These are phyloP conservation scores for Ceratobasidium sp. DNA, from an alignment of 1,284 basidiomycete species.

Conservation along the genomic window DNA sequence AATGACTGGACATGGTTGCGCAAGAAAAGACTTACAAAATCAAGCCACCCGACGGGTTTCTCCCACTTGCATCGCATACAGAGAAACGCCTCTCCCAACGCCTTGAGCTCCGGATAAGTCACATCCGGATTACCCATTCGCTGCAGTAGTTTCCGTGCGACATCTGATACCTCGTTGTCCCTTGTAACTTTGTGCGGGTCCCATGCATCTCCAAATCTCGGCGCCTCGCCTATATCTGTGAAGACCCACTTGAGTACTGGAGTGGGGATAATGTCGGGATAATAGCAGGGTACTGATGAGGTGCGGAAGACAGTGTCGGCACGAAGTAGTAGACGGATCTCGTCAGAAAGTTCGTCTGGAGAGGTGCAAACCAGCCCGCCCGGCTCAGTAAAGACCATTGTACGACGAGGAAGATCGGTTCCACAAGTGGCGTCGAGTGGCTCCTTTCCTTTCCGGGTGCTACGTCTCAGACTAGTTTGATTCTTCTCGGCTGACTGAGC, in stretches of 20 bases:
- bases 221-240: too few species aligned
- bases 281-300: not conserved
- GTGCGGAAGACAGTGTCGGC: constrained; percentile 4
- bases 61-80: not conserved
- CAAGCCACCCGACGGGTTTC: not conserved
- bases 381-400: not conserved
- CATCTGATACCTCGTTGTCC: not conserved
- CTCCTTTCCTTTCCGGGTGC: not conserved
- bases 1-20: not conserved
- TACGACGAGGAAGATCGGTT: not conserved
- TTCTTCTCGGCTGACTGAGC: too few species aligned
- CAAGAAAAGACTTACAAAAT: not conserved
- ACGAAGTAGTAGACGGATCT: constrained; percentile 3
- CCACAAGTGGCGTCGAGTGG: not conserved
- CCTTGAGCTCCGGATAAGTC: constrained; percentile 4
- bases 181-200: not conserved
- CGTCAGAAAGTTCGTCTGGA: constrained; percentile 1
- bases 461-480: not conserved
- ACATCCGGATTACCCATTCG: not conserved
- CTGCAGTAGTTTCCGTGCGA: not conserved
- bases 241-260: not conserved
- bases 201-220: not conserved
- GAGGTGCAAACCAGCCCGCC: not conserved
- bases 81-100: not conserved
- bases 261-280: constrained; percentile 1